A percentile compares a stretch with the other conserved stretches of the same genome.
Evolutionary conservation across 164 flowering plant species (phyloP).

Genomic region (Saururus chinensis): DNA sequence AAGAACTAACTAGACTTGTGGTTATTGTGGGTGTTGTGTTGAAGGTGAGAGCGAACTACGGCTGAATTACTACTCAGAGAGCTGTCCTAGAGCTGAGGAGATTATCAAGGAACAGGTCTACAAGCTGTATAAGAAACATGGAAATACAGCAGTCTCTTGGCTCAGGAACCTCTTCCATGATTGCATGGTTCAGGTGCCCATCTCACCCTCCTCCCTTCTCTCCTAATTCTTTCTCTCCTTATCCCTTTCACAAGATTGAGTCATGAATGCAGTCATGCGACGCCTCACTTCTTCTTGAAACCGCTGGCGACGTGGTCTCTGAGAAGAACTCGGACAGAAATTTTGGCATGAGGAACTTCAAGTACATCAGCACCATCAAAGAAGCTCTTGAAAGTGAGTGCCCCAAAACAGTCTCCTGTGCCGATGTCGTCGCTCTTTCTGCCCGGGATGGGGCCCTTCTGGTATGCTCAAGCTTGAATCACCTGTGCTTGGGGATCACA

Average conservation of each 20-base stretch:
- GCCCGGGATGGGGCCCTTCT: conserved; percentile 64
- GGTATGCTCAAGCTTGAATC: conserved; percentile 34
- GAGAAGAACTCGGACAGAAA: conserved; percentile 56
- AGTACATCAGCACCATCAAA: conserved; percentile 60
- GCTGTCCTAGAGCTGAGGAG: conserved; percentile 81
- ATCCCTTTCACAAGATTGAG: not conserved
- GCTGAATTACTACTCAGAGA: conserved; percentile 44
- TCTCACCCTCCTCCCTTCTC: not conserved
- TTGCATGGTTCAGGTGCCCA: conserved; percentile 66
- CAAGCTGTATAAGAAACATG: conserved; percentile 43
- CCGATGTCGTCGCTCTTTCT: conserved; percentile 80
- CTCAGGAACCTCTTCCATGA: conserved; percentile 83
- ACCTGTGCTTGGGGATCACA: too few relatives aligned
- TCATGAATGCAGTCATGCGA: conserved; percentile 55
- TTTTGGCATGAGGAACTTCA: conserved; percentile 85
- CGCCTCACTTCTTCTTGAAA: conserved; percentile 62
- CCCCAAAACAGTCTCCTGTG: conserved; percentile 76
- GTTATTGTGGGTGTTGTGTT: not conserved
- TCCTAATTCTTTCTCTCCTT: not conserved
- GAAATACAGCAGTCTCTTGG: conserved; percentile 84
- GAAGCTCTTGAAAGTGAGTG: conserved; percentile 61
- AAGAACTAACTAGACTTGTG: not conserved
- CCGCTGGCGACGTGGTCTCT: conserved; percentile 23
- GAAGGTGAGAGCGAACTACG: conserved; percentile 33
- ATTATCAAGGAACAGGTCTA: conserved; percentile 61